A percentile compares a stretch with the other conserved stretches of the same genome.
These are phyloP conservation scores for Akanthomyces lecanii DNA, from an alignment of 2,329 filamentous ascomycete species.

Conservation along the genomic window DNA sequence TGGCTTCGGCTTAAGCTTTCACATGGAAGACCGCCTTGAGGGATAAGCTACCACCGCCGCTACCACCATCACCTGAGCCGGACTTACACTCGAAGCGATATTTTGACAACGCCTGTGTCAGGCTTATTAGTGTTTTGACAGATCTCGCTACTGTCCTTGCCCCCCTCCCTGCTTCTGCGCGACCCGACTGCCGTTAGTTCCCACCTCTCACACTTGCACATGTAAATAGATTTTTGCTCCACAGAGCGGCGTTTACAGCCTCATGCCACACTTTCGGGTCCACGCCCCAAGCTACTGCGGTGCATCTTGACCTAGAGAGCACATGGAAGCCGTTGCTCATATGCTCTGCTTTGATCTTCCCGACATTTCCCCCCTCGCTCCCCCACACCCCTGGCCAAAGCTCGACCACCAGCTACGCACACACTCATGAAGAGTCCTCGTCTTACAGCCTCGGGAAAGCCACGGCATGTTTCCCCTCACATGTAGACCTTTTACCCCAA, in stretches of 20 bases:
- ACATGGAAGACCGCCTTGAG: neutral
- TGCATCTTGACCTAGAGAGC: neutral
- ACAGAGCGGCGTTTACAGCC: neutral
- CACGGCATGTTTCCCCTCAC: neutral
- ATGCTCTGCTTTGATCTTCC: slow-evolving; percentile 1
- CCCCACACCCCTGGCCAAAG: neutral
- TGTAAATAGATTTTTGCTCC: slow-evolving; percentile 1
- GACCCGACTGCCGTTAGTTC: slow-evolving; percentile 10
- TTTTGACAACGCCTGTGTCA: neutral
- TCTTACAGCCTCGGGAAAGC: slow-evolving; percentile 6
- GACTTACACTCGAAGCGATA: neutral
- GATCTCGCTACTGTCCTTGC: neutral
- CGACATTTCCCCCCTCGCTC: neutral
- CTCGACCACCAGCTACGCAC: neutral
- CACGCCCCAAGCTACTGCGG: neutral
- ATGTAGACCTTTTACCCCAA: slow-evolving; percentile 7
- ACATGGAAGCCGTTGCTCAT: neutral
- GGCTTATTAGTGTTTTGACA: neutral
- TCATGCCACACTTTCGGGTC: neutral
- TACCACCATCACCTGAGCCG: neutral
- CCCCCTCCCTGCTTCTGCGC: neutral
- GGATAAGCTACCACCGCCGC: neutral
- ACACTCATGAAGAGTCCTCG: neutral
- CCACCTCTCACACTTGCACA: neutral
- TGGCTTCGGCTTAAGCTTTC: neutral